A percentile compares a stretch with the other conserved stretches of the same genome.
phyloP scores from a whole-genome alignment of 192 early-diverging fungal genomes.

The Linnemannia elongata region DNA sequence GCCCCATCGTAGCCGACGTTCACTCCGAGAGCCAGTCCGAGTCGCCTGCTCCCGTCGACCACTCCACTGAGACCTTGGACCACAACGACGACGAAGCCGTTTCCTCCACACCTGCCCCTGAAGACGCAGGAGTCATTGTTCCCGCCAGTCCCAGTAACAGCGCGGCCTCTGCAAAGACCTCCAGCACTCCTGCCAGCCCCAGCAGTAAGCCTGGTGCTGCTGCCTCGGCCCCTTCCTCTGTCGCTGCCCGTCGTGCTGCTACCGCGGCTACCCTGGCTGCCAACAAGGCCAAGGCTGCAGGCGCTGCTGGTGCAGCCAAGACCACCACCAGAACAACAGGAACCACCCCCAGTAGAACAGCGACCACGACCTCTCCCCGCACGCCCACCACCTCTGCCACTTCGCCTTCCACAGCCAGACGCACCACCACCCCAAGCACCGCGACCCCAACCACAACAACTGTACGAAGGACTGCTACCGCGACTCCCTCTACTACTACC shows the following conservation, averaged over 20 bases:
- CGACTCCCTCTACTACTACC: constrained; percentile 8
- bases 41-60: not conserved
- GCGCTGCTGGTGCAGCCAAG: constrained; percentile 5
- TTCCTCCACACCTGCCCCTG: not conserved
- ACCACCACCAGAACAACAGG: constrained; percentile 11
- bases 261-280: constrained; percentile 22
- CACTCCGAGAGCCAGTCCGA: not conserved
- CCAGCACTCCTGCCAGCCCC: constrained; percentile 25
- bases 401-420: constrained; percentile 12
- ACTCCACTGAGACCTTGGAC: not conserved
- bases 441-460: constrained; percentile 1
- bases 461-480: constrained; percentile 10
- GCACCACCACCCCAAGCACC: constrained; percentile 9
- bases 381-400: not conserved
- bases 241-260: constrained; percentile 38
- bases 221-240: not conserved
- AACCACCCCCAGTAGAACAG: not conserved
- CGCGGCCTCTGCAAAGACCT: constrained; percentile 10
- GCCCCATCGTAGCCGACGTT: constrained; percentile 1
- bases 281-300: constrained; percentile 28
- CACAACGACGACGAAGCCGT: not conserved
- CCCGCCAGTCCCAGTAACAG: constrained; percentile 16
- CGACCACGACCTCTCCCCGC: not conserved
- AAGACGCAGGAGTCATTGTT: not conserved
- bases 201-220: constrained; percentile 21